phyloP scores from a whole-genome alignment of 148 eudicot genomes.

The Camellia sinensis region DNA sequence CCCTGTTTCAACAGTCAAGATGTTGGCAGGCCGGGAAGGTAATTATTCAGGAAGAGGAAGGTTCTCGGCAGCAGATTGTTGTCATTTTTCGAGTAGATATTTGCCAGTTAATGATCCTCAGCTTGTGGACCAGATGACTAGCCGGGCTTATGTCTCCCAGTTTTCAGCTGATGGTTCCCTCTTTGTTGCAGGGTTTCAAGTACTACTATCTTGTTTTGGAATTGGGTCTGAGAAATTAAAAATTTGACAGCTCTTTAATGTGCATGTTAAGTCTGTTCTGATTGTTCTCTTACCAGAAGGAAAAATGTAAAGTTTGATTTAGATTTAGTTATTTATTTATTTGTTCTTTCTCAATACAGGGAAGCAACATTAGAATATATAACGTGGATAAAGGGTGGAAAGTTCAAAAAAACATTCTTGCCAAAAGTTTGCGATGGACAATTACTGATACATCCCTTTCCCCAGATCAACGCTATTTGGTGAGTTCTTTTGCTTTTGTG shows the following conservation, averaged over 20 bases:
- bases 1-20: conserved; percentile 51
- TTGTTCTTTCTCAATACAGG: conserved; percentile 34
- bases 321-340: background rate
- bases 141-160: conserved; percentile 77
- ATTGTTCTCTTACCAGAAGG: background rate
- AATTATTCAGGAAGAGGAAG: conserved; percentile 65
- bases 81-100: conserved; percentile 61
- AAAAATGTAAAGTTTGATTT: background rate
- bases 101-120: conserved; percentile 69
- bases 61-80: conserved; percentile 55
- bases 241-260: background rate
- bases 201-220: conserved; percentile 17
- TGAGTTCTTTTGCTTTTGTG: conserved; percentile 25
- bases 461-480: conserved; percentile 71
- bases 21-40: conserved; percentile 78
- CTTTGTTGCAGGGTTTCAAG: conserved; percentile 83
- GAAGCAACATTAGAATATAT: conserved; percentile 71
- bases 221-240: conserved; percentile 6
- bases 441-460: conserved; percentile 84
- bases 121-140: conserved; percentile 57
- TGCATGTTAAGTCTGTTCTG: background rate
- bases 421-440: conserved; percentile 82
- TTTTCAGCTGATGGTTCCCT: conserved; percentile 81
- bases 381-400: conserved; percentile 75
- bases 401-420: conserved; percentile 68